Base-by-base conservation (phyloP, 2,329 filamentous ascomycete species). In the Sclerotinia spermophila region DNA sequence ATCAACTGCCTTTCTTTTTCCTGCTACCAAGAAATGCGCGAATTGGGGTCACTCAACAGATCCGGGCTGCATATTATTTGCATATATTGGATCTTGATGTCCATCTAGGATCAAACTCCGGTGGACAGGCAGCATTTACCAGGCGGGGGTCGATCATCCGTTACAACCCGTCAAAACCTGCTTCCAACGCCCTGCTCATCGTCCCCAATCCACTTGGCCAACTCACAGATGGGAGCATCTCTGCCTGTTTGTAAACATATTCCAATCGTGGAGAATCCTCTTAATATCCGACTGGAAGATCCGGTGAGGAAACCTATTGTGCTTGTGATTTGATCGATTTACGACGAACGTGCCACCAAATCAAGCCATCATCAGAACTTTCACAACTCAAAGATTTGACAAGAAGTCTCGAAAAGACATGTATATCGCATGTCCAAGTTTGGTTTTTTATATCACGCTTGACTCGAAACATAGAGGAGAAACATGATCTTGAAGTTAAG, bases 61-160 rank as follows among this genome's bases (percentile, higher is more conserved):
- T 59, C 64, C 53, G 40, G 70, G 71, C 68, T 71, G 61, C 64
- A 69, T 73, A 73, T 73, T 73, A 70, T 75, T 68, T 76, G 74
- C 74, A 77, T 75, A 74, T 76, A 77, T 74, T 76, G 74, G 74
- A 76, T 75, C 72, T 72, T 70, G 73, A 77, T 75, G 68, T 69
- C 71, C 73, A 69, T 53, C 75, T 61, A 72, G 75, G 75, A 73
- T 74, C 67, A 70, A 59, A 61, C 48, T 48, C 59, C 40, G 68
- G 45, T 51, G 65, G 70, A 66, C 62, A 67, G 66, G 70, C 59
- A 73, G 73, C 38, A 71, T 69, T 74, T 71, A 62, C 69, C 72
- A 74, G 65, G 64, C 68, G 69, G 69, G 71, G 72, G 75, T 68
- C 60, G 75, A 76, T 76, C 74, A 71, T 72, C 73, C 75, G 74